phyloP scores from a whole-genome alignment of 1,139 yeast species.

The Pichia sp. region DNA sequence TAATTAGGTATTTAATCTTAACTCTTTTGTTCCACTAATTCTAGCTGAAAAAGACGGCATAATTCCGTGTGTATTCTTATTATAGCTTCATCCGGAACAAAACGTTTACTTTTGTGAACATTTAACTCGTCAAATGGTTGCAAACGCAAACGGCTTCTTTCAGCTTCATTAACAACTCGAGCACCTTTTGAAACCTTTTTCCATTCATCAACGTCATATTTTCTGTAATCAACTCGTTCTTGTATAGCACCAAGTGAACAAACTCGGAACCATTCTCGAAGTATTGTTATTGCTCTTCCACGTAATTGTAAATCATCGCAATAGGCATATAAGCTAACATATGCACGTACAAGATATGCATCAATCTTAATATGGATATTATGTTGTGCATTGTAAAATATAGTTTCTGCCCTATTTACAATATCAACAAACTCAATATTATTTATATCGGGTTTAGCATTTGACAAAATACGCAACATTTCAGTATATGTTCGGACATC shows the following conservation, averaged over 20 bases:
- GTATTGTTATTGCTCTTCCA: slow-evolving; percentile 24
- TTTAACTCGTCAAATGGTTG: slow-evolving; percentile 18
- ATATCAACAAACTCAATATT: slow-evolving; percentile 14
- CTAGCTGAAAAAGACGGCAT: slow-evolving; percentile 15
- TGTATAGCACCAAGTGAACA: slow-evolving; percentile 23
- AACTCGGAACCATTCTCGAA: slow-evolving; percentile 28
- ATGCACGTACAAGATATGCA: slow-evolving; percentile 20
- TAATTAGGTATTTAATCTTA: too few species aligned
- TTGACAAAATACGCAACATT: slow-evolving; percentile 26
- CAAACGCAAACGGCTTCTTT: not conserved
- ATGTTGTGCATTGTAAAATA: slow-evolving; percentile 21
- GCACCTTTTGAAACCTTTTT: not conserved
- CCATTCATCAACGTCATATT: slow-evolving; percentile 4
- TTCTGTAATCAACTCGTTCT: slow-evolving; percentile 8
- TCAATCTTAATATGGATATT: slow-evolving; percentile 18
- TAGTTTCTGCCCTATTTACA: slow-evolving; percentile 18
- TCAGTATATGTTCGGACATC: slow-evolving; percentile 32
- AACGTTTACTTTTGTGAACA: slow-evolving; percentile 17
- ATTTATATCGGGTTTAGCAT: slow-evolving; percentile 17
- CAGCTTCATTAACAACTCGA: not conserved
- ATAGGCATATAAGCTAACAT: slow-evolving; percentile 23
- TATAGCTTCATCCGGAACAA: slow-evolving; percentile 21
- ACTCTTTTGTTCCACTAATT: too few species aligned
- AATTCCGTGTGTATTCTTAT: slow-evolving; percentile 19
- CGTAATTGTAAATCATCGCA: slow-evolving; percentile 23